These are phyloP conservation scores for Caulochytrium protostelioides DNA, from an alignment of 371 early-diverging fungal species.

Conservation along the genomic window DNA sequence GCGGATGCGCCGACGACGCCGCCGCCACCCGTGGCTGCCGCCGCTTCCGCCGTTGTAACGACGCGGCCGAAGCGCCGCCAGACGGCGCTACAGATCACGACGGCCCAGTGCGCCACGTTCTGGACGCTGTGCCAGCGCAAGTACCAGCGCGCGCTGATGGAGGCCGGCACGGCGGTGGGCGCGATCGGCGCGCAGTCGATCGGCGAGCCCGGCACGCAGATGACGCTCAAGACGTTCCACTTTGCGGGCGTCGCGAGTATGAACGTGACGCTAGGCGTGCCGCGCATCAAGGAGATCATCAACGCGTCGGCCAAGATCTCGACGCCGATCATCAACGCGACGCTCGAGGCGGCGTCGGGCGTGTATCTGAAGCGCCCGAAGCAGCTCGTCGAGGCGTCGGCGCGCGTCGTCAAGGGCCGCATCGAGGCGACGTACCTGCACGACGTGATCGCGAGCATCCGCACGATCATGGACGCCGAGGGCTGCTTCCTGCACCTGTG, in stretches of 20 bases:
- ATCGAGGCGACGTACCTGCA: constrained; percentile 72
- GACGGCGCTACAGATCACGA: constrained; percentile 37
- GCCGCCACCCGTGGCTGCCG: no score
- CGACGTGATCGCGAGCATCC: constrained; percentile 61
- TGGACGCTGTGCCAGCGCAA: constrained; percentile 55
- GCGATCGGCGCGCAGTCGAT: constrained; percentile 96
- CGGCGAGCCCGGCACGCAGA: constrained; percentile 99
- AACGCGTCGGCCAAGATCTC: constrained; percentile 20
- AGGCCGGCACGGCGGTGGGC: constrained; percentile 70
- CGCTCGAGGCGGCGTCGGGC: no score
- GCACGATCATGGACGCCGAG: constrained; percentile 58
- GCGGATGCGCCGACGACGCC: no score
- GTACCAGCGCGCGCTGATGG: constrained; percentile 70
- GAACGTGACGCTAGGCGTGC: constrained; percentile 99
- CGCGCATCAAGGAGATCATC: constrained; percentile 95
- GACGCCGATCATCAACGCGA: constrained; percentile 21
- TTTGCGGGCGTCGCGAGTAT: constrained; percentile 98
- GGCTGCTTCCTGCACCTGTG: constrained; percentile 56
- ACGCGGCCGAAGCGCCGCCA: neutral
- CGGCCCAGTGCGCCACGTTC: constrained; percentile 45
- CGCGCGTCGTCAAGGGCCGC: constrained; percentile 85
- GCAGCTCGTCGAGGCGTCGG: constrained; percentile 35
- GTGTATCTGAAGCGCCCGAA: no score
- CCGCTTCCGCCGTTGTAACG: no score
- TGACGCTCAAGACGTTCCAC: constrained; percentile 99